Conservation (phyloP, 192 early-diverging fungal species). For the Geosiphon pyriformis region DNA sequence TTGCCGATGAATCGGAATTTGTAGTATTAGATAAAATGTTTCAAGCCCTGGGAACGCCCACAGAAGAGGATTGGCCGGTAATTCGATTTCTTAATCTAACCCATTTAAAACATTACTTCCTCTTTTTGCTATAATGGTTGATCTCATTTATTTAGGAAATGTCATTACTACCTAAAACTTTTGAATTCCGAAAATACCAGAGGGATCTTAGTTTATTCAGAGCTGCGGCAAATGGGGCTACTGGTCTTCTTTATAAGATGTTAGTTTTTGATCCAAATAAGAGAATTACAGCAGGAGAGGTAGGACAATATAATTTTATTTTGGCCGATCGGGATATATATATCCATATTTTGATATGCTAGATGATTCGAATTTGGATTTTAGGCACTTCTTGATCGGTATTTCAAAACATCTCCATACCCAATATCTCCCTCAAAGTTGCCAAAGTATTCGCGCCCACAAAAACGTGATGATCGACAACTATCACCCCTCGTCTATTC, state of each 20-base stretch:
- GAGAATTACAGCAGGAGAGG: constrained; percentile 74
- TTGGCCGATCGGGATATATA: too few species aligned
- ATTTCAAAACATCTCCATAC: not conserved
- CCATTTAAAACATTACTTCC: not conserved
- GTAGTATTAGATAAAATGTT: constrained; percentile 74
- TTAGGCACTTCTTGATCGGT: constrained; percentile 5
- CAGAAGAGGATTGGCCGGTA: constrained; percentile 76
- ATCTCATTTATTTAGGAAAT: constrained; percentile 45
- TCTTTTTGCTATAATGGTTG: not conserved
- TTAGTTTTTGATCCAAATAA: constrained; percentile 79
- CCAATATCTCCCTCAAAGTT: not conserved
- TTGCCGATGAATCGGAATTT: constrained; percentile 79
- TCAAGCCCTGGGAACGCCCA: constrained; percentile 74
- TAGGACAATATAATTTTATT: constrained; percentile 27
- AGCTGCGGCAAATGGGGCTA: constrained; percentile 76
- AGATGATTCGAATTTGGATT: constrained; percentile 2
- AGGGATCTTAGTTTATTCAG: constrained; percentile 74
- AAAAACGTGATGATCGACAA: not conserved
- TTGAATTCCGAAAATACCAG: constrained; percentile 69
- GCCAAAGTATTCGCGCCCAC: not conserved
- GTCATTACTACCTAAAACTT: constrained; percentile 62
- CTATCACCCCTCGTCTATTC: not conserved
- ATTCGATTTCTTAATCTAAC: constrained; percentile 10
- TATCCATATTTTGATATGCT: not conserved
- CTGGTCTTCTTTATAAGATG: constrained; percentile 84